phyloP scores from a whole-genome alignment of 441 rosid species.

The Dalechampia spathulata region DNA sequence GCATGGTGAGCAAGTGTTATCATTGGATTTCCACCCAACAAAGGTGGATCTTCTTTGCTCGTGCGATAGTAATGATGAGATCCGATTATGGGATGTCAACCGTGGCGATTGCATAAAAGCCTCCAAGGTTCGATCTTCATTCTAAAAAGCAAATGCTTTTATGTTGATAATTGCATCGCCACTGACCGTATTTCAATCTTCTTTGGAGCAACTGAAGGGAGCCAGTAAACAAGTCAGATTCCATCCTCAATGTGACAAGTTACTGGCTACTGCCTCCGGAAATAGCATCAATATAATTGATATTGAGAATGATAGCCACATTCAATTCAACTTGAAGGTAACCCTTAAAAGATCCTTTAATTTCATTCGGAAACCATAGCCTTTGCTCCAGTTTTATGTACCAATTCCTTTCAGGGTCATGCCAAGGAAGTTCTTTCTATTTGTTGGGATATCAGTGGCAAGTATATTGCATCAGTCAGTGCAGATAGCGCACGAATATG shows the following conservation, averaged over 20 bases:
- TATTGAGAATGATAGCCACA: slow-evolving; percentile 17
- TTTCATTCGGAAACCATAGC: not conserved
- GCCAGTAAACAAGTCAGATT: slow-evolving; percentile 33
- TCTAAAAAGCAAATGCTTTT: not conserved
- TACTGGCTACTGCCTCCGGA: slow-evolving; percentile 32
- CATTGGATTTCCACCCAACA: slow-evolving; percentile 41
- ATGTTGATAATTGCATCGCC: not conserved
- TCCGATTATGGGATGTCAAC: slow-evolving; percentile 34
- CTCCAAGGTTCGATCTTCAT: slow-evolving; percentile 23
- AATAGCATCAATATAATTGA: slow-evolving; percentile 31
- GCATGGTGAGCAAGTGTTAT: slow-evolving; percentile 25
- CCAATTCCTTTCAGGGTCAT: slow-evolving; percentile 29
- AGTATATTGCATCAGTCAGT: slow-evolving; percentile 34
- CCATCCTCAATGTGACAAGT: slow-evolving; percentile 31
- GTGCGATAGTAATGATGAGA: slow-evolving; percentile 31
- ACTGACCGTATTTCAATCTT: not conserved
- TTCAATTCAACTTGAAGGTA: slow-evolving; percentile 21
- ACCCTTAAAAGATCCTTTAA: slow-evolving; percentile 6
- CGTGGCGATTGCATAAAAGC: slow-evolving; percentile 16
- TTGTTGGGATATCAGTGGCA: slow-evolving; percentile 38
- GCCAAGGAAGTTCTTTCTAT: slow-evolving; percentile 21
- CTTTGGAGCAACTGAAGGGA: slow-evolving; percentile 23
- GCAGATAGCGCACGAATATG: slow-evolving; percentile 35
- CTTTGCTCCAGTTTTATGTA: not conserved
- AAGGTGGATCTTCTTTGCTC: slow-evolving; percentile 32